Conservation (phyloP, 805 yeast species). For the Vanderwaltozyma verrucispora region DNA sequence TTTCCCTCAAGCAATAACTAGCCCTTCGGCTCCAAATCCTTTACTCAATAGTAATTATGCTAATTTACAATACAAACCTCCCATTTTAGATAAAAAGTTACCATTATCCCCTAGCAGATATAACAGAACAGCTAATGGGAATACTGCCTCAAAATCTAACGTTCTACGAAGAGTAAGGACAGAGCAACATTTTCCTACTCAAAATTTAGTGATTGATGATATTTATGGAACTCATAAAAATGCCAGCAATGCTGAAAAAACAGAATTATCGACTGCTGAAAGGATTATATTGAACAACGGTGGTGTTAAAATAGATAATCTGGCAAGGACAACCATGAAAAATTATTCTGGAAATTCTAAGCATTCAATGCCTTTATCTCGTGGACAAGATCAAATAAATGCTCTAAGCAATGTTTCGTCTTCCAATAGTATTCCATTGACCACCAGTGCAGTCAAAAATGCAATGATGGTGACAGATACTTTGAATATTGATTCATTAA, state of each 20-base stretch:
- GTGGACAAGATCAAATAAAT: no score
- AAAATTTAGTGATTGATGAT: not conserved
- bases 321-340: no score
- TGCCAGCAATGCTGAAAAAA: no score
- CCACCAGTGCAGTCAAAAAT: not conserved
- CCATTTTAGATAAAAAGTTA: not conserved
- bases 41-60: not conserved
- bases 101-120: not conserved
- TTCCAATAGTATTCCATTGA: not conserved
- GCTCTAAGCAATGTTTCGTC: not conserved
- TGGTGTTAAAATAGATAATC: no score
- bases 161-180: constrained; percentile 1
- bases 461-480: not conserved
- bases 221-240: not conserved
- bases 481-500: no score
- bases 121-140: not conserved
- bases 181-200: not conserved
- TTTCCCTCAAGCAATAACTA: not conserved
- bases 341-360: no score
- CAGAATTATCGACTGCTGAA: not conserved
- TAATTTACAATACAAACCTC: not conserved
- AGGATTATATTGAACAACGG: no score
- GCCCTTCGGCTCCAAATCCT: not conserved
- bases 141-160: not conserved
- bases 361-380: no score